Percentiles rank a stretch among this genome's conserved stretches.
phyloP scores from a whole-genome alignment of 2,329 filamentous ascomycete genomes.

The Alternaria sp. region DNA sequence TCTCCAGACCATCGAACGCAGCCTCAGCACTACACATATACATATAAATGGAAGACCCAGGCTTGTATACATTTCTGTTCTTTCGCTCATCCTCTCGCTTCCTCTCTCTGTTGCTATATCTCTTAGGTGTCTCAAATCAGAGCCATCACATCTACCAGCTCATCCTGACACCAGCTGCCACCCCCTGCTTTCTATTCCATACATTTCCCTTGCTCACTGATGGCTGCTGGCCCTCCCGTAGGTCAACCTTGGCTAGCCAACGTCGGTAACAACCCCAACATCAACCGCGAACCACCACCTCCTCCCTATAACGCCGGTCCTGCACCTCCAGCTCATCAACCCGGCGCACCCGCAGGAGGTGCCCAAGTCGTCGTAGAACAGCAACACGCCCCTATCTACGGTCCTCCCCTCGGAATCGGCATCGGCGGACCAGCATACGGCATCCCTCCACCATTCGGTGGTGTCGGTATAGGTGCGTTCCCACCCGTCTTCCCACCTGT shows the following conservation, averaged over 20 bases:
- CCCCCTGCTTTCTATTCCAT: background rate
- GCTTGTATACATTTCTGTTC: background rate
- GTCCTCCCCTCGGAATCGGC: constrained; percentile 27
- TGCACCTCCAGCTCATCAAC: constrained; percentile 10
- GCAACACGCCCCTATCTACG: constrained; percentile 31
- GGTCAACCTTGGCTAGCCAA: constrained; percentile 37
- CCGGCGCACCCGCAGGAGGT: background rate
- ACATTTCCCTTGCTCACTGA: constrained; percentile 6
- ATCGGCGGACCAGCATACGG: constrained; percentile 24
- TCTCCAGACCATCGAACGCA: background rate
- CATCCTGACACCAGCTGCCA: background rate
- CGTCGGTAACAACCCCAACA: constrained; percentile 43
- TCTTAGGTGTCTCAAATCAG: background rate
- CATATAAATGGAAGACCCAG: background rate
- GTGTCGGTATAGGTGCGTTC: constrained; percentile 33
- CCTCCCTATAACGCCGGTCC: constrained; percentile 29
- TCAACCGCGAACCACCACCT: constrained; percentile 42
- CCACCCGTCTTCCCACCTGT: constrained; percentile 22
- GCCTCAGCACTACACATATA: background rate
- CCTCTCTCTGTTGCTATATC: background rate
- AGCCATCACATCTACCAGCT: background rate
- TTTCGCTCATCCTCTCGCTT: background rate
- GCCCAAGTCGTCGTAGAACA: constrained; percentile 28
- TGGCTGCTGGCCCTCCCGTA: constrained; percentile 37
- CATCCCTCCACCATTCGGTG: constrained; percentile 21